Conservation (phyloP, 2,329 filamentous ascomycete species). For the Simplicillium sp. region DNA sequence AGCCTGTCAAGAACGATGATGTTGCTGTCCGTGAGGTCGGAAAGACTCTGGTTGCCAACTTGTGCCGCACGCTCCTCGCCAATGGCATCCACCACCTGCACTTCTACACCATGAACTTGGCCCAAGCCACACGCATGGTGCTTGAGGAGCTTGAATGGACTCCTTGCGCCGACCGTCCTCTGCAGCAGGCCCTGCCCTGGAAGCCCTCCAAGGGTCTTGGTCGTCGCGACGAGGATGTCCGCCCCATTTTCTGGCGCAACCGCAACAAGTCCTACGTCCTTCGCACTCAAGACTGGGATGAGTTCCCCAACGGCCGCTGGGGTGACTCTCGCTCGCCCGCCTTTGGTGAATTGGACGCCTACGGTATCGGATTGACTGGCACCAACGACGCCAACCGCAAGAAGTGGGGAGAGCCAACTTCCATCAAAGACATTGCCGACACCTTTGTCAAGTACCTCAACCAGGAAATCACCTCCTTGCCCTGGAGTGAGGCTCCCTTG, state of each 20-base stretch:
- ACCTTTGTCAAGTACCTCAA: constrained; percentile 81
- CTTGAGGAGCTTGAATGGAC: constrained; percentile 81
- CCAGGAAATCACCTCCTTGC: constrained; percentile 70
- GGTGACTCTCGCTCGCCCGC: constrained; percentile 93
- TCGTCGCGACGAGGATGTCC: constrained; percentile 85
- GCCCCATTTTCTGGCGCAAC: constrained; percentile 98
- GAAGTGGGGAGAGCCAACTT: constrained; percentile 81
- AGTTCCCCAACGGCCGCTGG: constrained; percentile 98
- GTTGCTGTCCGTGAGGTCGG: constrained; percentile 84
- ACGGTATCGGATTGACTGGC: constrained; percentile 86
- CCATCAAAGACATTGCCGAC: constrained; percentile 68
- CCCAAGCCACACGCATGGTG: constrained; percentile 87
- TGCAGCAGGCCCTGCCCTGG: constrained; percentile 91
- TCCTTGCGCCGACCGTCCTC: constrained; percentile 66
- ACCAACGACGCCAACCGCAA: constrained; percentile 94
- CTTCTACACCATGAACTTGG: constrained; percentile 99
- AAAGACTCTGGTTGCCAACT: constrained; percentile 74
- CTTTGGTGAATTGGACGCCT: constrained; percentile 89
- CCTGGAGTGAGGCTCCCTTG: constrained; percentile 90
- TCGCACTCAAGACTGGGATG: constrained; percentile 96
- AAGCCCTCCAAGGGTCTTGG: constrained; percentile 86
- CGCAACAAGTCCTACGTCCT: constrained; percentile 91
- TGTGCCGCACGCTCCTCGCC: constrained; percentile 79
- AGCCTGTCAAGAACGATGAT: constrained; percentile 95
- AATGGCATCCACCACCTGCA: constrained; percentile 82